Conservation (phyloP, 768 basidiomycete genomes). For the Crepidotus variabilis region DNA sequence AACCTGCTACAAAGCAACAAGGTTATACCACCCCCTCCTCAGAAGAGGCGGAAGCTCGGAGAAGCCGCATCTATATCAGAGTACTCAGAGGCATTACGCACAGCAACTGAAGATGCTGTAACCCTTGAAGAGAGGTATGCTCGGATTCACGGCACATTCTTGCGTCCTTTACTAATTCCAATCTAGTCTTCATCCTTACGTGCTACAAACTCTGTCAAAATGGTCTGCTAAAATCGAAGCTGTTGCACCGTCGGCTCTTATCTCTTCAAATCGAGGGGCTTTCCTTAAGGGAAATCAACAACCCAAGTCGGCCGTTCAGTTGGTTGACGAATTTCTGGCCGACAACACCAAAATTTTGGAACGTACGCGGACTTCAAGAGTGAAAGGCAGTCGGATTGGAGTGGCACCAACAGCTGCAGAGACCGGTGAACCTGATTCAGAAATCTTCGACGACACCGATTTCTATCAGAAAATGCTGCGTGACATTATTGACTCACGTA, state of each 20-base stretch:
- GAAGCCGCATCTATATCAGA: too few relatives aligned
- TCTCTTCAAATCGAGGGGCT: slow-evolving; percentile 65
- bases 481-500: slow-evolving; percentile 80
- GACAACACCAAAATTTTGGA: slow-evolving; percentile 57
- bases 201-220: slow-evolving; percentile 78
- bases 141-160: too few relatives aligned
- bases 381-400: slow-evolving; percentile 44
- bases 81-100: too few relatives aligned
- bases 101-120: too few relatives aligned
- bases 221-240: slow-evolving; percentile 97
- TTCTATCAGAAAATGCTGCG: slow-evolving; percentile 91
- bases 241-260: slow-evolving; percentile 75
- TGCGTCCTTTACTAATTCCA: neutral
- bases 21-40: too few relatives aligned
- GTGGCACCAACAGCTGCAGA: slow-evolving; percentile 25
- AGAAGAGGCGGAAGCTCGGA: too few relatives aligned
- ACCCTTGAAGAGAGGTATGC: slow-evolving; percentile 52
- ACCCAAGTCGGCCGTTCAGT: slow-evolving; percentile 63
- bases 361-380: slow-evolving; percentile 57
- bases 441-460: slow-evolving; percentile 84
- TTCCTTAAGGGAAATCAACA: slow-evolving; percentile 58
- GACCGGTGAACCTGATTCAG: slow-evolving; percentile 32
- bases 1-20: slow-evolving; percentile 45
- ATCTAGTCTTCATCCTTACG: slow-evolving; percentile 63
- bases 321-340: slow-evolving; percentile 70